phyloP scores from a whole-genome alignment of 345 rosid genomes.

The Gossypium turneri region DNA sequence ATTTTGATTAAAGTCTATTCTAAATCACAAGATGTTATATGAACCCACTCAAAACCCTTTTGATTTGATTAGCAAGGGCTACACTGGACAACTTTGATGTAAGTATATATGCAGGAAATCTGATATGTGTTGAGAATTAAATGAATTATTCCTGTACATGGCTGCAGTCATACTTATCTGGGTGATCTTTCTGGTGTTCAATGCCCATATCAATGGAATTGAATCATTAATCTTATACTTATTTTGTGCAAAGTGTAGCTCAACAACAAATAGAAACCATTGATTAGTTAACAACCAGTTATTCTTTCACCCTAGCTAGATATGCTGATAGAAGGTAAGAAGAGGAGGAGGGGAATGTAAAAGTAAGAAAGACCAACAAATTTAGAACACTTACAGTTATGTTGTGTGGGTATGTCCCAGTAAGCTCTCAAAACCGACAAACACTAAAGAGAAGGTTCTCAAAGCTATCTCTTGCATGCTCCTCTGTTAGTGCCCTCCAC shows the following conservation, averaged over 20 bases:
- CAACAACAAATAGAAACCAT: neutral
- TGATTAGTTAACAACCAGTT: neutral
- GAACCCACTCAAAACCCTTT: neutral
- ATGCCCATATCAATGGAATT: neutral
- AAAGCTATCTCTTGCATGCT: constrained; percentile 96
- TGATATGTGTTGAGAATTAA: neutral
- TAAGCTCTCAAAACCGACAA: constrained; percentile 91
- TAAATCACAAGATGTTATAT: neutral
- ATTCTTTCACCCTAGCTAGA: constrained; percentile 2
- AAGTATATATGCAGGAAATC: neutral
- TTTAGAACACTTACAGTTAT: constrained; percentile 62
- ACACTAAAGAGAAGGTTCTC: constrained; percentile 93
- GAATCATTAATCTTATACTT: neutral
- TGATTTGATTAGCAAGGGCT: neutral
- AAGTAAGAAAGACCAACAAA: neutral
- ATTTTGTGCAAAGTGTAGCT: neutral
- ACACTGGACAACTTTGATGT: neutral
- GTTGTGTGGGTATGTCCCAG: constrained; percentile 79
- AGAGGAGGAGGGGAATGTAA: neutral
- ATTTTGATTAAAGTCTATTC: neutral
- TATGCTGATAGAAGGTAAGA: neutral
- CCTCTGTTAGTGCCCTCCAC: constrained; percentile 86
- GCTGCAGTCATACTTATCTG: neutral
- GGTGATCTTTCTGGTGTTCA: neutral
- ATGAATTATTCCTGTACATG: neutral